Evolutionary conservation across 805 yeast species (phyloP).

Genomic region (Candida nonsorbophila): DNA sequence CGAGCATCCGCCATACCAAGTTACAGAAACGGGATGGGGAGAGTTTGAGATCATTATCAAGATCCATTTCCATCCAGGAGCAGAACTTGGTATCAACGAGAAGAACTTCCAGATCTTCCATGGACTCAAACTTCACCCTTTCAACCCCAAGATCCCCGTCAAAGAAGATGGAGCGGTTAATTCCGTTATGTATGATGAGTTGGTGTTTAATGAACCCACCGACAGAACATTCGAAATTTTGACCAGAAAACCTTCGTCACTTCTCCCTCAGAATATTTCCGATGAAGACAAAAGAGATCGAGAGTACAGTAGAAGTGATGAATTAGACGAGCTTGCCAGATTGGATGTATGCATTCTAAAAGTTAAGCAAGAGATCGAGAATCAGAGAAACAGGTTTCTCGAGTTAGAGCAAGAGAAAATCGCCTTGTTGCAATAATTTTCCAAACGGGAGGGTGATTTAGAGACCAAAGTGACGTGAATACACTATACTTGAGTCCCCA

Average conservation of each 20-base stretch:
- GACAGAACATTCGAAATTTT: conserved; percentile 78
- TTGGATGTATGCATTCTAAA: conserved; percentile 33
- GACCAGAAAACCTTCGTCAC: conserved; percentile 62
- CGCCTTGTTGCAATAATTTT: conserved; percentile 27
- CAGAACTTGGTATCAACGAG: conserved; percentile 59
- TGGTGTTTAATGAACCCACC: conserved; percentile 94
- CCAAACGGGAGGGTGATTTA: not conserved
- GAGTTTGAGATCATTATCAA: conserved; percentile 92
- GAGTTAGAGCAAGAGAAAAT: conserved; percentile 37
- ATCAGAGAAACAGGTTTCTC: conserved; percentile 32
- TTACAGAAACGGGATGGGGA: conserved; percentile 99
- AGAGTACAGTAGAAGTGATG: conserved; percentile 36
- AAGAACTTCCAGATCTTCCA: conserved; percentile 84
- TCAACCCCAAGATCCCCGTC: conserved; percentile 40
- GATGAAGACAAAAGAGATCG: conserved; percentile 34
- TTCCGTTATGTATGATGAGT: conserved; percentile 69
- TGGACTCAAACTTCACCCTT: conserved; percentile 89
- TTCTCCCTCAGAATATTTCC: conserved; percentile 34
- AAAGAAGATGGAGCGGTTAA: conserved; percentile 39
- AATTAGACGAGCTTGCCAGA: conserved; percentile 35
- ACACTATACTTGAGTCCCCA: not conserved
- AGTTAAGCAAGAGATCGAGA: conserved; percentile 36
- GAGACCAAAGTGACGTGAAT: not conserved
- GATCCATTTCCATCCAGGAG: conserved; percentile 79
- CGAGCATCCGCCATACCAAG: conserved; percentile 89